Percentiles rank a stretch among this genome's conserved stretches.
phyloP scores from a whole-genome alignment of 2,329 filamentous ascomycete genomes.

The Alternaria arbusti region DNA sequence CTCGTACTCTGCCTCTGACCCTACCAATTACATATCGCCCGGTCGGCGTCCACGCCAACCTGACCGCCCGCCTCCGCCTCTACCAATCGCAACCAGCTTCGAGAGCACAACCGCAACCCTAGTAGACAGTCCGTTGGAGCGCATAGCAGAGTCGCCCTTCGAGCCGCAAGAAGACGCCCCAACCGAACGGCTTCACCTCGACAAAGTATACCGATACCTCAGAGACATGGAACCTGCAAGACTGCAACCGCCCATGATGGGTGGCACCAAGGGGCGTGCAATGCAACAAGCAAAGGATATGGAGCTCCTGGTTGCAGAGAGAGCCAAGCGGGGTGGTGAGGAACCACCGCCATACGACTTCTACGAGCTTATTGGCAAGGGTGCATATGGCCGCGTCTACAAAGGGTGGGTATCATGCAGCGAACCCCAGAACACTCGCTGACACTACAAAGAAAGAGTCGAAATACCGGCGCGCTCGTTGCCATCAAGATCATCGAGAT shows the following conservation, averaged over 20 bases:
- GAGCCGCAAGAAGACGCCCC: conserved; percentile 4
- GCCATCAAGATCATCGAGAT: conserved; percentile 86
- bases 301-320: conserved; percentile 68
- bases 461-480: conserved; percentile 60
- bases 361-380: conserved; percentile 75
- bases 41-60: conserved; percentile 12
- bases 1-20: conserved; percentile 29
- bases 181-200: conserved; percentile 1
- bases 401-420: conserved; percentile 57
- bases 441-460: conserved; percentile 44
- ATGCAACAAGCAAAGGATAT: conserved; percentile 74
- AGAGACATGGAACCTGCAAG: conserved; percentile 39
- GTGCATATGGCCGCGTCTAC: conserved; percentile 76
- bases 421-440: conserved; percentile 10
- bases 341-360: conserved; percentile 71
- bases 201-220: conserved; percentile 7
- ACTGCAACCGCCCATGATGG: conserved; percentile 36
- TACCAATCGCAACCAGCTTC: conserved; percentile 19
- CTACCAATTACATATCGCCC: conserved; percentile 23
- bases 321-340: conserved; percentile 65
- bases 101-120: conserved; percentile 17
- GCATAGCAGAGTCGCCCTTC: conserved; percentile 35
- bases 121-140: conserved; percentile 27
- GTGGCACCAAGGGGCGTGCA: conserved; percentile 63
- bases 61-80: conserved; percentile 15